Base-by-base conservation (phyloP, 768 basidiomycete genomes). In the Pisolithus microcarpus region DNA sequence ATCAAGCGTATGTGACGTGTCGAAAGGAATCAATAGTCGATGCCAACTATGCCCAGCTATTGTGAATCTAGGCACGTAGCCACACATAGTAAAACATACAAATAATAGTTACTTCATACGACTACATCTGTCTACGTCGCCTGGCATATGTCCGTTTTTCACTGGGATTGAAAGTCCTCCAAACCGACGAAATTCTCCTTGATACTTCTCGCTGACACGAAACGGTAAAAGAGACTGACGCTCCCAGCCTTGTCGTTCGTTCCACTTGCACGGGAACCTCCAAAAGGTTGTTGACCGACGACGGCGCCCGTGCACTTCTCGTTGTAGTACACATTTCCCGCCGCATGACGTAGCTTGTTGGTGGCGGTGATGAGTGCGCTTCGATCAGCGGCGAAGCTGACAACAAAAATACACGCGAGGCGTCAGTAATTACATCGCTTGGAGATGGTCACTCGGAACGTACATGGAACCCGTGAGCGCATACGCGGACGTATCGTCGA, bases 231-330 rank as follows among this genome's bases (percentile, higher is more conserved):
- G 61, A 86, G 79, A 45, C 68, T 74, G 54, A 90, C 80, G 55
- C 88, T 91, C 21, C 88, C 96, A 1, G 94, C 92, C 72, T 98
- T 99, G 70, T 98, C 96, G 74, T 98, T 98, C 55, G 95, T 99
- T 26, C 96, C 95, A 63, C 87, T 91, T 30, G 78, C 88, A 36
- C 94, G 82, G 2, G 83, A 90, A 28, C 96, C 96, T 44, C 96
- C 96, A 64, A 99, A 99, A 10, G 96, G 95, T 69, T 99, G 94
- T 67, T 97, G 94, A 8, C 93, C 95, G 34, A 98, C 92, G 45
- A 91, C 89, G n/a, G 92, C 93, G 30, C 92, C 92, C 1, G 95
- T 99, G 70, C 92, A 98, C 69, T 95, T 94, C 60, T 97, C 94
- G 68, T 97, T 97, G 72, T 93, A 91, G 74, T 99, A 99, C 50